phyloP scores from a whole-genome alignment of 805 yeast genomes.

The Barnettozyma populi region DNA sequence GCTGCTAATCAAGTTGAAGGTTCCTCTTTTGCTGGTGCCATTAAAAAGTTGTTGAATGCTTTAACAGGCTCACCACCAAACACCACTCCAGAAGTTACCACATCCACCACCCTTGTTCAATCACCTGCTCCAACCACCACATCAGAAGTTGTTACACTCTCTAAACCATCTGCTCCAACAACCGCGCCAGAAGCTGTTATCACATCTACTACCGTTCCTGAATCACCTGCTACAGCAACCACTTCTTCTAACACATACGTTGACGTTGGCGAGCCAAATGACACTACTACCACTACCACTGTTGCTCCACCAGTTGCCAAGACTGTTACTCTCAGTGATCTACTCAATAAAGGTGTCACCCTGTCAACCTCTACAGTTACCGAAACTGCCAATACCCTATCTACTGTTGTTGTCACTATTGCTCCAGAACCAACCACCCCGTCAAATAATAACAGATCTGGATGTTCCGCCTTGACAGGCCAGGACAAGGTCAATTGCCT shows the following conservation, averaged over 20 bases:
- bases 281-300: slow-evolving; percentile 9
- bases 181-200: neutral
- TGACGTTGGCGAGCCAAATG: slow-evolving; percentile 6
- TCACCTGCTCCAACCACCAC: slow-evolving; percentile 7
- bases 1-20: slow-evolving; percentile 42
- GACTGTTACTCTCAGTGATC: slow-evolving; percentile 4
- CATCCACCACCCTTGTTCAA: neutral
- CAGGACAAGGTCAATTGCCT: slow-evolving; percentile 37
- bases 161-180: too few relatives aligned
- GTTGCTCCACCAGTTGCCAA: slow-evolving; percentile 6
- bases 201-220: neutral
- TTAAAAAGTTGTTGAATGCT: slow-evolving; percentile 37
- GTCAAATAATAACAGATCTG: slow-evolving; percentile 13
- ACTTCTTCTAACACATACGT: slow-evolving; percentile 5
- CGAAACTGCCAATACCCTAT: slow-evolving; percentile 7
- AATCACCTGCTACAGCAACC: slow-evolving; percentile 3
- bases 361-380: slow-evolving; percentile 1
- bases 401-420: slow-evolving; percentile 10
- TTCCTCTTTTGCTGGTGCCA: slow-evolving; percentile 34
- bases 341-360: slow-evolving; percentile 1
- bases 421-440: slow-evolving; percentile 6
- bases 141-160: too few relatives aligned
- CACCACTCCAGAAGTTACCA: slow-evolving; percentile 1
- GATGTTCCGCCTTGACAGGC: slow-evolving; percentile 35
- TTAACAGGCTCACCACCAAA: slow-evolving; percentile 10